These are phyloP conservation scores for Falciphora oryzae DNA, from an alignment of 2,329 filamentous ascomycete species.

Conservation along the genomic window DNA sequence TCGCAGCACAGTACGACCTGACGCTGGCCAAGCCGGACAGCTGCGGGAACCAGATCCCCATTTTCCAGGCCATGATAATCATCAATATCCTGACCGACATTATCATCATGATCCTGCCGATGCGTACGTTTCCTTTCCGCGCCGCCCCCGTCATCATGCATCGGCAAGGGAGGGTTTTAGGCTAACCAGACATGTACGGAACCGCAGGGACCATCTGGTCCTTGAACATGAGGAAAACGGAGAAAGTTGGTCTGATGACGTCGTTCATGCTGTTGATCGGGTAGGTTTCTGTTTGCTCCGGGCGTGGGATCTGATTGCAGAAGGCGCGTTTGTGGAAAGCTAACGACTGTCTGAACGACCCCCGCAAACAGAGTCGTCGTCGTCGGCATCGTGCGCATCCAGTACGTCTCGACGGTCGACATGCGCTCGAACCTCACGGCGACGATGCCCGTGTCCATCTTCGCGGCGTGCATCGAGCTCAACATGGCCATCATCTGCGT, in stretches of 20 bases:
- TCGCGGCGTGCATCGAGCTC: slow-evolving; percentile 34
- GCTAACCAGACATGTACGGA: neutral
- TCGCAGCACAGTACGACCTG: slow-evolving; percentile 19
- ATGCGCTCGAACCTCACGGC: slow-evolving; percentile 29
- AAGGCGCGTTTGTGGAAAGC: no score
- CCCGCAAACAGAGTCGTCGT: slow-evolving; percentile 27
- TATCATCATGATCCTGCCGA: slow-evolving; percentile 31
- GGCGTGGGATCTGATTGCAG: no score
- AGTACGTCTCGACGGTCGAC: slow-evolving; percentile 32
- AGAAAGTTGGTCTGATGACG: slow-evolving; percentile 31
- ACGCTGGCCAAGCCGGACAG: slow-evolving; percentile 14
- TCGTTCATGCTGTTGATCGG: slow-evolving; percentile 30
- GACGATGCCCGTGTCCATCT: slow-evolving; percentile 33
- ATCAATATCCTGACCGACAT: slow-evolving; percentile 33
- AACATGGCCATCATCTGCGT: slow-evolving; percentile 36
- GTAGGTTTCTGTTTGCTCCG: slow-evolving; percentile 19
- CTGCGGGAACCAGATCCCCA: slow-evolving; percentile 29
- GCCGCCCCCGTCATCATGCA: neutral
- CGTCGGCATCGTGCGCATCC: slow-evolving; percentile 31
- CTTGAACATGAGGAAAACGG: slow-evolving; percentile 28
- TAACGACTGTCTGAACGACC: neutral
- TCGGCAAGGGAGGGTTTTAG: neutral
- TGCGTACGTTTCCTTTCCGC: slow-evolving; percentile 20
- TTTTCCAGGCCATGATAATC: slow-evolving; percentile 31
- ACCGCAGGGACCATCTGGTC: slow-evolving; percentile 24